Base-by-base conservation (phyloP, 306 rosid species). In the Carpinus viminea region DNA sequence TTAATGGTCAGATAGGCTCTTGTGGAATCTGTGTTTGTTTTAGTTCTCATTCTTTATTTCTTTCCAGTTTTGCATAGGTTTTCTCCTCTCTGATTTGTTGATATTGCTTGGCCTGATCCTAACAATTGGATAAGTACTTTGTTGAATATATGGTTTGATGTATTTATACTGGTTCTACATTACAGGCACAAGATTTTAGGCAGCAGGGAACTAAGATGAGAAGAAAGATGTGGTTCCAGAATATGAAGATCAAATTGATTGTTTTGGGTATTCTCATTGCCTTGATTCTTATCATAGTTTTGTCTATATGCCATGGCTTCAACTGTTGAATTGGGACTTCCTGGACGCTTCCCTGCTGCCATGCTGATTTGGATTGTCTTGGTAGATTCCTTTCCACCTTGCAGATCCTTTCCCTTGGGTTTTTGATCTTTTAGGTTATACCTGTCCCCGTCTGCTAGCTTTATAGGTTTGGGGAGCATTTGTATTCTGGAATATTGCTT, bases 201-300 rank as follows among this genome's bases (percentile, higher is more conserved):
- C 84, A 74, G 20, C 87, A 85, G 28, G 99, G 98, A 53, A 88
- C 93, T 20, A 87, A 91, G 84, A 64, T 91, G 86, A 95, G 88
- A 81, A 85, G 90, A 85, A 93, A 91, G 89, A 95, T 95, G 99
- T 95, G 99, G 99, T 18, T 86, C 72, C 83, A 92, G 75, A 95
- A 95, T 74, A 95, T 95, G 98, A 95, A 95, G 92, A 85, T 95
- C 4, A 95, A 95, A 81, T 80, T 95, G 90, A 83, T 91, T 68
- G 96, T 88, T 75, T 82, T 86, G 47, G 96, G 89, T 13, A 90
- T 93, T 24, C 34, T 76, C 70, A 1, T 93, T 46, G 88, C 88
- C 46, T 80, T 92, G 78, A 11, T 78, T 87, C 88, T 95, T 75
- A 52, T 92, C 73, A 61, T 92, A 43, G 85, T 91, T 24, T 80